A percentile compares a stretch with the other conserved stretches of the same genome.
Evolutionary conservation across 2,329 filamentous ascomycete species (phyloP).

Genomic region (Trichoderma atrobrunneum): DNA sequence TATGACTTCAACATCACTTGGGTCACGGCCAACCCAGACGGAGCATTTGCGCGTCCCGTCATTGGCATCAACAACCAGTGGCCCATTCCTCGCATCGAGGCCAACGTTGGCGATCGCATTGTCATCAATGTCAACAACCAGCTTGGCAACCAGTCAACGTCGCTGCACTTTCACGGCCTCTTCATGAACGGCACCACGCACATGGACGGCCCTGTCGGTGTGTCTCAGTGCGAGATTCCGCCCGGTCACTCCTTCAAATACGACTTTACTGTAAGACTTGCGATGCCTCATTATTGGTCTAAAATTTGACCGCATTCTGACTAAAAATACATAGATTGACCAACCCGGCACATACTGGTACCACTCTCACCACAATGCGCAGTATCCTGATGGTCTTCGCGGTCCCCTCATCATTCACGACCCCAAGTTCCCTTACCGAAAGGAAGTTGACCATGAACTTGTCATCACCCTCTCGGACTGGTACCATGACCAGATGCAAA

Average conservation of each 20-base stretch:
- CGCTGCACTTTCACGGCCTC: constrained; percentile 69
- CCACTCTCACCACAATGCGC: constrained; percentile 64
- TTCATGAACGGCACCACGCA: constrained; percentile 64
- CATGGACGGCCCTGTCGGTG: constrained; percentile 68
- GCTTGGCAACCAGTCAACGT: constrained; percentile 61
- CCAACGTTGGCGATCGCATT: constrained; percentile 59
- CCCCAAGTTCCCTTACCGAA: constrained; percentile 54
- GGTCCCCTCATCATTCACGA: constrained; percentile 65
- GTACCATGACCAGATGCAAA: constrained; percentile 61
- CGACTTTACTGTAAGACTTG: constrained; percentile 57
- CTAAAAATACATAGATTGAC: constrained; percentile 42
- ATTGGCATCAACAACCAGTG: constrained; percentile 77
- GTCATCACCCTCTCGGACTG: constrained; percentile 66
- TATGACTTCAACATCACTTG: constrained; percentile 70
- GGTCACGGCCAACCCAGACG: constrained; percentile 71
- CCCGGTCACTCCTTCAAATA: constrained; percentile 66
- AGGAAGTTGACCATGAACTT: constrained; percentile 60
- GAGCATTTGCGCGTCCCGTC: constrained; percentile 58
- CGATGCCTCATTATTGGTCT: neutral
- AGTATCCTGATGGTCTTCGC: constrained; percentile 69
- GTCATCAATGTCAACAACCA: constrained; percentile 58
- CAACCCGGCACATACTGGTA: constrained; percentile 80
- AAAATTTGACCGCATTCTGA: neutral
- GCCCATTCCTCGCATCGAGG: constrained; percentile 67
- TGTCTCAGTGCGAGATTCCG: constrained; percentile 65